phyloP scores from a whole-genome alignment of 2,329 filamentous ascomycete genomes.

The Bipolaris victoriae region DNA sequence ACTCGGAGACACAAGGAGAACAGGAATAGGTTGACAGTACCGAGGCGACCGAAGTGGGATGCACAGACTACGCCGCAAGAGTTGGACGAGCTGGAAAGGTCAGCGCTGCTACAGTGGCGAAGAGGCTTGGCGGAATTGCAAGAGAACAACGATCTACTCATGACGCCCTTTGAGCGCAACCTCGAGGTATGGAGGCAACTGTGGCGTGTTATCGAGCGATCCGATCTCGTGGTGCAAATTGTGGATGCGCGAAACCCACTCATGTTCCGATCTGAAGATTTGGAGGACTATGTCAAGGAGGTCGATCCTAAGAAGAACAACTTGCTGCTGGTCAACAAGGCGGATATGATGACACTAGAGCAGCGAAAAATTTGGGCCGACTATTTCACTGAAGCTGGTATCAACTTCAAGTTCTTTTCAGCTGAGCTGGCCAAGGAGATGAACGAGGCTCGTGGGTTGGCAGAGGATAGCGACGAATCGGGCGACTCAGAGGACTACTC shows the following conservation, averaged over 20 bases:
- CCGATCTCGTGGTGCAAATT: conserved; percentile 95
- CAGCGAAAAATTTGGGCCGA: conserved; percentile 86
- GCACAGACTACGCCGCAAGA: conserved; percentile 80
- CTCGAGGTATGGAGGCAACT: conserved; percentile 97
- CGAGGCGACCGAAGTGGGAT: conserved; percentile 88
- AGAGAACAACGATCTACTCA: conserved; percentile 89
- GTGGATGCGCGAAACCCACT: conserved; percentile 95
- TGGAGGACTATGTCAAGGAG: conserved; percentile 93
- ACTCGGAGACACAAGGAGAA: conserved; percentile 84
- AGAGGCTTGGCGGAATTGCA: conserved; percentile 89
- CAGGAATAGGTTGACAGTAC: conserved; percentile 80
- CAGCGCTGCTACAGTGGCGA: conserved; percentile 85
- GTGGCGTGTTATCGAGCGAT: conserved; percentile 97
- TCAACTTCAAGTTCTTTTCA: conserved; percentile 96
- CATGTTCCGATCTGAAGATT: conserved; percentile 90
- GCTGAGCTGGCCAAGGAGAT: conserved; percentile 88
- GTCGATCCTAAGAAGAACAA: conserved; percentile 89
- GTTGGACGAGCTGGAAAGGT: conserved; percentile 78
- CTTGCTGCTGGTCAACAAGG: conserved; percentile 93
- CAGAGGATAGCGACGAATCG: conserved; percentile 55
- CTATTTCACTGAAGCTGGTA: conserved; percentile 79
- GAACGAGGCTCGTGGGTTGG: conserved; percentile 72
- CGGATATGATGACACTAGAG: conserved; percentile 93
- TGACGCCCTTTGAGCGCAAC: conserved; percentile 98
- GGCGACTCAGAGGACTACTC: conserved; percentile 37